Evolutionary conservation across 2,329 filamentous ascomycete species (phyloP).

Genomic region (Didymella keratinophila): DNA sequence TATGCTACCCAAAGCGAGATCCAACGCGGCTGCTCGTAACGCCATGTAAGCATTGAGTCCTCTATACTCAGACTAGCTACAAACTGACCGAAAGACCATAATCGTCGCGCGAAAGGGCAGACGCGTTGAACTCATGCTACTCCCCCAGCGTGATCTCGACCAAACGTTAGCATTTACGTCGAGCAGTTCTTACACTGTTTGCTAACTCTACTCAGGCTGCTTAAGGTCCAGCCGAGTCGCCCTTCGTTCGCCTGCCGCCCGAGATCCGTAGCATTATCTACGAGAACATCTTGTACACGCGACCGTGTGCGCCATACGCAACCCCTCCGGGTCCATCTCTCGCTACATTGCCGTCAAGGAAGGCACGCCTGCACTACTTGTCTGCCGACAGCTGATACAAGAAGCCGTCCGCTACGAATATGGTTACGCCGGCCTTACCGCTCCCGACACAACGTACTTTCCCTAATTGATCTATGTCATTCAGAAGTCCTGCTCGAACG

Average conservation of each 20-base stretch:
- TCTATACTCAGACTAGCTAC: too few relatives aligned
- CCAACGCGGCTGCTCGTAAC: too few relatives aligned
- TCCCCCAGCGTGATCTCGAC: fast-evolving
- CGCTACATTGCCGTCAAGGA: background rate
- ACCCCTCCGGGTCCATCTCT: background rate
- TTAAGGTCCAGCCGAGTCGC: background rate
- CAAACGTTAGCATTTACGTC: too few relatives aligned
- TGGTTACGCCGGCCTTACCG: background rate
- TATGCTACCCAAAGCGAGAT: too few relatives aligned
- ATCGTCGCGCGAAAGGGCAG: too few relatives aligned
- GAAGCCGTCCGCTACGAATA: background rate
- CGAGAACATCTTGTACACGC: background rate
- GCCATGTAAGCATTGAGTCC: too few relatives aligned
- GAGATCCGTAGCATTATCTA: background rate
- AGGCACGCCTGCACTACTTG: background rate
- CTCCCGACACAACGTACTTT: background rate
- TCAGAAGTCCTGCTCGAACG: background rate
- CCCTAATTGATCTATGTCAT: background rate
- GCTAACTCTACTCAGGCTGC: too few relatives aligned
- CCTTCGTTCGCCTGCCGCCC: background rate
- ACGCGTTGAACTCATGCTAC: background rate
- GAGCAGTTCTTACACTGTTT: too few relatives aligned
- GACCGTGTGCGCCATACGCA: background rate
- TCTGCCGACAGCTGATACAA: background rate
- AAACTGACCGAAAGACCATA: too few relatives aligned